Evolutionary conservation across 768 basidiomycete genomes (phyloP).

Genomic region (Kwoniella sp.): DNA sequence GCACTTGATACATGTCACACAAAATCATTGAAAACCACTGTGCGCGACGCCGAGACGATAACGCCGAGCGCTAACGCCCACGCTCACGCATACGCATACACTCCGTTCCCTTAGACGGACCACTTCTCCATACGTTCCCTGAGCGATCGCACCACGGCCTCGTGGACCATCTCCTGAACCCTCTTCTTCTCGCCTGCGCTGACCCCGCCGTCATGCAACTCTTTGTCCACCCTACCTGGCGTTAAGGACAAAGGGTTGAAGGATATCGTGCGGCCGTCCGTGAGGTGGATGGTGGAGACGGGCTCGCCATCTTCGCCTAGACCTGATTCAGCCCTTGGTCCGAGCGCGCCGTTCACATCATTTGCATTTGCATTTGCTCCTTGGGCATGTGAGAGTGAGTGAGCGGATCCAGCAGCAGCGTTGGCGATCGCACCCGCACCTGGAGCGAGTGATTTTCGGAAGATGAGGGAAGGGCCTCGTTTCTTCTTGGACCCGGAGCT

Average conservation of each 20-base stretch:
- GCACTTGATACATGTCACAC: no score
- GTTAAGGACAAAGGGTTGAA: conserved; percentile 80
- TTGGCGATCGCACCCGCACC: background rate
- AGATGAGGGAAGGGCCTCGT: conserved; percentile 49
- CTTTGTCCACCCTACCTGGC: conserved; percentile 59
- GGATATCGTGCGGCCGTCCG: conserved; percentile 77
- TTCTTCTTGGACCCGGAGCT: conserved; percentile 34
- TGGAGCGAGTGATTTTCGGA: conserved; percentile 39
- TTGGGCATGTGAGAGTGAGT: background rate
- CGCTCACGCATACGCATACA: background rate
- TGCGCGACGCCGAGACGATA: no score
- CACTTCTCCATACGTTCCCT: conserved; percentile 36
- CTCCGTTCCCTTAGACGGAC: conserved; percentile 27
- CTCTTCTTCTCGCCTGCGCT: conserved; percentile 32
- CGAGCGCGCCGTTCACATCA: background rate
- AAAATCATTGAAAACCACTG: no score
- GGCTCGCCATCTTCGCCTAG: conserved; percentile 8
- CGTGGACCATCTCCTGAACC: conserved; percentile 58
- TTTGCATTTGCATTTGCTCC: background rate
- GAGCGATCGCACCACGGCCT: conserved; percentile 50
- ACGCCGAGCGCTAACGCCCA: no score
- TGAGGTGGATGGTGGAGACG: conserved; percentile 39
- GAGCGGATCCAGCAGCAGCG: no score
- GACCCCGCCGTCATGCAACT: conserved; percentile 62
- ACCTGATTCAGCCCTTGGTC: background rate